phyloP scores from a whole-genome alignment of 2,329 filamentous ascomycete genomes.

The Diaporthe velutina region DNA sequence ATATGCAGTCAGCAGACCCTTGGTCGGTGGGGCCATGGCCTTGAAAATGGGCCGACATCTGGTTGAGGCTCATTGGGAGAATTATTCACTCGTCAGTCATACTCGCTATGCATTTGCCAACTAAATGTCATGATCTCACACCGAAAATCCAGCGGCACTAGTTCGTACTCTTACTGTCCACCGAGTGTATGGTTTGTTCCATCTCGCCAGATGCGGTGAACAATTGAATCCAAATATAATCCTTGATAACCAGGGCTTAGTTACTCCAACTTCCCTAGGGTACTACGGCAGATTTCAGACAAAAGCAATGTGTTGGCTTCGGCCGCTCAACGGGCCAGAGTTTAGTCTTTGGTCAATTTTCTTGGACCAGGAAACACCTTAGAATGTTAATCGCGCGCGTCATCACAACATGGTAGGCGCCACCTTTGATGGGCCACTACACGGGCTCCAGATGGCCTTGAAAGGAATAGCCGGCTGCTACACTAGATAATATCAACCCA shows the following conservation, averaged over 20 bases:
- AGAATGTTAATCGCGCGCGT: no score
- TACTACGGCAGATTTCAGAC: no score
- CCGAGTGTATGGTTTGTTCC: neutral
- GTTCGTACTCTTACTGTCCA: neutral
- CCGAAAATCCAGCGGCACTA: neutral
- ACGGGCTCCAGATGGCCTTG: neutral
- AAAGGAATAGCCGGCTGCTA: neutral
- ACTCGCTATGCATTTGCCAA: neutral
- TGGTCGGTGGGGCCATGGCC: neutral
- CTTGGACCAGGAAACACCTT: no score
- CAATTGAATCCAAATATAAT: neutral
- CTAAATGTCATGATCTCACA: neutral
- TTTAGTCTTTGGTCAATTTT: no score
- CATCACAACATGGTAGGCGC: no score
- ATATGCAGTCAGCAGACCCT: slow-evolving; percentile 3
- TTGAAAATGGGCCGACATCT: neutral
- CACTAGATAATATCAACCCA: neutral
- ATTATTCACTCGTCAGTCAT: neutral
- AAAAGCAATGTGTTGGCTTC: no score
- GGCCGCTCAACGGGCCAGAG: no score
- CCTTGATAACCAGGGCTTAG: neutral
- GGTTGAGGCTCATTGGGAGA: neutral
- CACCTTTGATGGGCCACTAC: no score
- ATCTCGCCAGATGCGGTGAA: neutral
- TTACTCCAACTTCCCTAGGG: neutral